Conservation (phyloP, 164 flowering plant genomes). For the Amborella trichopoda region DNA sequence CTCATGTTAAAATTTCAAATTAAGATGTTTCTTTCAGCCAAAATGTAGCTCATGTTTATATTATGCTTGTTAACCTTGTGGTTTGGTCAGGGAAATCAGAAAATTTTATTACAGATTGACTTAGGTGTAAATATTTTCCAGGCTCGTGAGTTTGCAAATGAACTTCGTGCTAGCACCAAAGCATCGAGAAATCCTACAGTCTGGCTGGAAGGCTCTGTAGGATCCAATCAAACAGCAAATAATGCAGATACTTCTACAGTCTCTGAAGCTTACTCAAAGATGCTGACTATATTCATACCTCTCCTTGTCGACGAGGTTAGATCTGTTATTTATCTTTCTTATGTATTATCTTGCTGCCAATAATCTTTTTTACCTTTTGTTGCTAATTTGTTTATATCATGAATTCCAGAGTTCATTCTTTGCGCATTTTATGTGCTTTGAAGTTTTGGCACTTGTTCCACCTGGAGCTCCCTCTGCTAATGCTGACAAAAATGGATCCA, state of each 20-base stretch:
- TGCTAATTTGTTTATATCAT: neutral
- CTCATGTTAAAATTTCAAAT: too few relatives aligned
- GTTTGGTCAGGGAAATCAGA: too few relatives aligned
- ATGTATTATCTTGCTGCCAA: too few relatives aligned
- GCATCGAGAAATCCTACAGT: conserved; percentile 80
- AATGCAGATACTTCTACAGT: conserved; percentile 83
- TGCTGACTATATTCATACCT: conserved; percentile 92
- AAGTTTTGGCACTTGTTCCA: conserved; percentile 89
- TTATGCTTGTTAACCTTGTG: too few relatives aligned
- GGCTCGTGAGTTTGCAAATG: conserved; percentile 99
- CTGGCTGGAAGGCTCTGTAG: conserved; percentile 90
- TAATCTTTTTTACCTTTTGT: neutral
- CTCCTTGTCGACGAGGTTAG: conserved; percentile 96
- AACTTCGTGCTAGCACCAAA: conserved; percentile 96
- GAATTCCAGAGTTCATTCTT: conserved; percentile 87
- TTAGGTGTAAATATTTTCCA: too few relatives aligned
- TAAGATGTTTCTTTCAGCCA: too few relatives aligned
- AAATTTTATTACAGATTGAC: too few relatives aligned
- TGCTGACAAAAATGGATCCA: conserved; percentile 37
- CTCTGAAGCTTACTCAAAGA: conserved; percentile 91
- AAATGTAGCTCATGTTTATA: too few relatives aligned
- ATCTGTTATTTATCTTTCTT: neutral
- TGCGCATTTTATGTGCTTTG: conserved; percentile 99
- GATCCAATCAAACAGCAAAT: conserved; percentile 47
- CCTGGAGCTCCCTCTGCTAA: conserved; percentile 40